Conservation (phyloP, 495 filamentous ascomycete species). For the Daldinia grandis region DNA sequence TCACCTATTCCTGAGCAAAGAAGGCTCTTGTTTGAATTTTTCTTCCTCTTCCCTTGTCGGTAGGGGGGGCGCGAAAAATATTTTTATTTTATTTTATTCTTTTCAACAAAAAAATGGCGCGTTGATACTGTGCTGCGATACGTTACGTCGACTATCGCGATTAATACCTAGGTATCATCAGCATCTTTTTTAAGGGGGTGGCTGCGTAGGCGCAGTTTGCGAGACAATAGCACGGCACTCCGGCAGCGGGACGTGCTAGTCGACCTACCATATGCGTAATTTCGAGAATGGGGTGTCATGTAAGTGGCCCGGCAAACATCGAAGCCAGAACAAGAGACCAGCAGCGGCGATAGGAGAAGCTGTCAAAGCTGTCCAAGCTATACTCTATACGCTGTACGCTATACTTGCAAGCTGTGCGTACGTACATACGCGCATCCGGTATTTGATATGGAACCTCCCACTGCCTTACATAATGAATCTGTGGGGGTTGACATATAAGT, state of each 20-base stretch:
- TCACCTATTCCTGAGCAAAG: slow-evolving; percentile 27
- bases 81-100: too few relatives aligned
- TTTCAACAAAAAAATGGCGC: not conserved
- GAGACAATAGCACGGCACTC: not conserved
- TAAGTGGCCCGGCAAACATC: slow-evolving; percentile 21
- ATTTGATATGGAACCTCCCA: slow-evolving; percentile 23
- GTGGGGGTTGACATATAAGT: slow-evolving; percentile 43
- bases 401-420: not conserved
- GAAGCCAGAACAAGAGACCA: not conserved
- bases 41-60: slow-evolving; percentile 6
- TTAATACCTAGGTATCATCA: slow-evolving; percentile 25
- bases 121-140: slow-evolving; percentile 28
- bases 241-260: not conserved
- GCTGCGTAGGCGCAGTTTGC: slow-evolving; percentile 4
- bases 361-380: not conserved
- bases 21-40: not conserved
- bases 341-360: not conserved
- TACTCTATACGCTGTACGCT: not conserved
- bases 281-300: slow-evolving; percentile 3
- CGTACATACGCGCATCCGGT: not conserved
- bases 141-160: slow-evolving; percentile 26
- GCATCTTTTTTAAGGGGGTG: slow-evolving; percentile 19
- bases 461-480: slow-evolving; percentile 40
- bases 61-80: not conserved
- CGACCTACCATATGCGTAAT: not conserved